Base-by-base conservation (phyloP, 2,329 filamentous ascomycete species). In the Lanzia echinophila region DNA sequence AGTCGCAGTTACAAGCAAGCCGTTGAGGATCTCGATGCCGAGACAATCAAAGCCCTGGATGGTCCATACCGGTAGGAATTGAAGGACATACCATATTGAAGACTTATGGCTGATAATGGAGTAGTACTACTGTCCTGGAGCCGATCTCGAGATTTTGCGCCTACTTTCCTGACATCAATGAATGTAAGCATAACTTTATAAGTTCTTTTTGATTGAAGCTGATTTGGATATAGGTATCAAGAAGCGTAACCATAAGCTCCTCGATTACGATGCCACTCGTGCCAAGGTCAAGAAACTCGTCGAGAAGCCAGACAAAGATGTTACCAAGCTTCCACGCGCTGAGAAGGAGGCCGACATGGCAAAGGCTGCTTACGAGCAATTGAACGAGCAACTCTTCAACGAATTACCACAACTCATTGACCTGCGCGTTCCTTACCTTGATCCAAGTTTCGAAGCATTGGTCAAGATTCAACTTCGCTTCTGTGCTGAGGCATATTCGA, bases 281-380 rank as follows among this genome's bases (percentile, higher is more conserved):
- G 90, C 90, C 61, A 95, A 94, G 71, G 94, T 99, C 67, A 96
- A 96, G 80, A 92, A 90, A 71, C 83, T 99, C 38, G 90, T 89
- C 50, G 95, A 99, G 73, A 97, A 99, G 77, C 94, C 94, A 45
- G 94, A 99, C 78, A 99, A 99, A 78, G 94, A 99, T 69, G 89
- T 90, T 13, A 92, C 89, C 50, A 99, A 97, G 75, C 83, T 99
- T 52, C 94, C 95, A 1, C 88, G 92, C 53, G 89, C 92, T 22
- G 94, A 99, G 71, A 95, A 95, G 77, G 95, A 99, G 72, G 85
- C 90, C 70, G 91, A 97, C 64, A 90, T 96, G 81, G 90, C 92
- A 60, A 92, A 88, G 72, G 83, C 83, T 54, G 88, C 90, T 10
- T 99, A 99, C 75, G 94, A 99, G 70, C 89, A 95, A 72, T 79